phyloP scores from a whole-genome alignment of 345 rosid genomes.

The Psidium friedrichsthalianum region DNA sequence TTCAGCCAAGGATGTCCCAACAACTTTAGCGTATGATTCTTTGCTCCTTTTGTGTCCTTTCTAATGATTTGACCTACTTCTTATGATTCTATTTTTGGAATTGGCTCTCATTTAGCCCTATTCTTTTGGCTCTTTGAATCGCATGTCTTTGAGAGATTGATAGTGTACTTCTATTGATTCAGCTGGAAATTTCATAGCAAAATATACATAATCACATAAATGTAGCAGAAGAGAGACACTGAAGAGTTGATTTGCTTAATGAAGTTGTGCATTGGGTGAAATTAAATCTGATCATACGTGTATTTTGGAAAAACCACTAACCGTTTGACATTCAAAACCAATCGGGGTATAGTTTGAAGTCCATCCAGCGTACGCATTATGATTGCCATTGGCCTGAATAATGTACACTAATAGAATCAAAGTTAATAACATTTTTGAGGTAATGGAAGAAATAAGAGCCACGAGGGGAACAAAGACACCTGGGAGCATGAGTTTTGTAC shows the following conservation, averaged over 20 bases:
- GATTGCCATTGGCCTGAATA: neutral
- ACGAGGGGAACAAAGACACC: neutral
- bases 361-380: neutral
- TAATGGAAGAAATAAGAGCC: neutral
- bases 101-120: neutral
- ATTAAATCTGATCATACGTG: neutral
- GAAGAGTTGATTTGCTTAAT: neutral
- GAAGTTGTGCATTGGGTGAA: neutral
- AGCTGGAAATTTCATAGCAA: neutral
- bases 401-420: neutral
- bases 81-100: neutral
- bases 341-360: neutral
- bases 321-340: neutral
- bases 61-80: neutral
- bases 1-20: constrained; percentile 72
- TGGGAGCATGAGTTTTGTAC: neutral
- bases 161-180: neutral
- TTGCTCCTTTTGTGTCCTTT: neutral
- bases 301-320: neutral
- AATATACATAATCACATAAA: neutral
- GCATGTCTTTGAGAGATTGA: neutral
- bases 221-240: neutral
- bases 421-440: neutral
- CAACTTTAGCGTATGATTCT: constrained; percentile 55
- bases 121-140: neutral